Evolutionary conservation across 2,329 filamentous ascomycete species (phyloP).

Genomic region (Ceratocystis huliohia): DNA sequence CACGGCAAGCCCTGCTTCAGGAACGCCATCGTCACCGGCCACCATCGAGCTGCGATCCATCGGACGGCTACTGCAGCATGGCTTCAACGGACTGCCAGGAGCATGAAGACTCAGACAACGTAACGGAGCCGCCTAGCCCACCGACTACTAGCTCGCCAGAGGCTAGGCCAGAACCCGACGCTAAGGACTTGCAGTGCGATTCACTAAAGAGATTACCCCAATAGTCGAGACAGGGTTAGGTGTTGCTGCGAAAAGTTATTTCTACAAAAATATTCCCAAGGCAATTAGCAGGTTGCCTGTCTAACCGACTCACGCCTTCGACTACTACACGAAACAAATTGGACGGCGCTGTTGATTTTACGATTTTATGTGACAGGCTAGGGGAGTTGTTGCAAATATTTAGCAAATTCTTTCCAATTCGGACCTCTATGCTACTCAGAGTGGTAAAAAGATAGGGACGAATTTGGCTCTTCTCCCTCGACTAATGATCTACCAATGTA

Average conservation of each 20-base stretch:
- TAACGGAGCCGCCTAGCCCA: background rate
- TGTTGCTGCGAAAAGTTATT: background rate
- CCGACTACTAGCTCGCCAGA: background rate
- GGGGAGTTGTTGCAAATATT: background rate
- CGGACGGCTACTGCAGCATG: conserved; percentile 36
- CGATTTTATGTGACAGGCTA: conserved; percentile 6
- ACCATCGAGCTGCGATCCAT: conserved; percentile 29
- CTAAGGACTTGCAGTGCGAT: background rate
- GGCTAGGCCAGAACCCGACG: background rate
- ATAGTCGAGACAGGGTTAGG: background rate
- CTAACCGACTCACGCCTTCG: background rate
- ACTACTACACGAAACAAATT: background rate
- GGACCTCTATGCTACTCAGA: background rate
- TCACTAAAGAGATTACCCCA: background rate
- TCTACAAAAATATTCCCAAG: background rate
- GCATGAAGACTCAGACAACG: conserved; percentile 26
- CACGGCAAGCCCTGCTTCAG: conserved; percentile 33
- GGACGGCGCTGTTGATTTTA: background rate
- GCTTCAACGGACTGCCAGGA: conserved; percentile 26
- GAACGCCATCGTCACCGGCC: conserved; percentile 27
- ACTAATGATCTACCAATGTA: conserved; percentile 1
- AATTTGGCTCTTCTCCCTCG: background rate
- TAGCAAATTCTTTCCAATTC: background rate
- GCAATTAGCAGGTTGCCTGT: background rate
- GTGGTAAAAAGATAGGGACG: background rate